Conservation (phyloP, 2,329 filamentous ascomycete species). For the Fusarium aywerte region DNA sequence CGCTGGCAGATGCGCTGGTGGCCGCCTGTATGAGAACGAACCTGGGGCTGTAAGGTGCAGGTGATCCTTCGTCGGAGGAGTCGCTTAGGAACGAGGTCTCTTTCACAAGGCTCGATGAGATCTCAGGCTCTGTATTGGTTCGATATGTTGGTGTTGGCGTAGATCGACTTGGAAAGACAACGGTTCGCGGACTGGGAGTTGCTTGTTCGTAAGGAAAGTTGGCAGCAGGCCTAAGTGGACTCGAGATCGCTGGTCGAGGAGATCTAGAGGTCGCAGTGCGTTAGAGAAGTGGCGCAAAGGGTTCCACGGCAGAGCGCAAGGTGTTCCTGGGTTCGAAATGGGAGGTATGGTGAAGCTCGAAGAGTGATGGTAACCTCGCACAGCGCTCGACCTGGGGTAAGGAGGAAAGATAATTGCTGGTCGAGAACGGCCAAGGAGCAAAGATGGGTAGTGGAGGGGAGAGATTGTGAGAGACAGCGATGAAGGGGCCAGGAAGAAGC, state of each 20-base stretch:
- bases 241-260: conserved; percentile 59
- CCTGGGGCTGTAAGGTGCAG: conserved; percentile 50
- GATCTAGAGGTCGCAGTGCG: conserved; percentile 54
- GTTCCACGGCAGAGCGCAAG: conserved; percentile 45
- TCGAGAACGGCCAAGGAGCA: conserved; percentile 25
- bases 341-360: conserved; percentile 39
- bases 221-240: conserved; percentile 61
- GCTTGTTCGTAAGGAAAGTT: conserved; percentile 56
- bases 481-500: conserved; percentile 39
- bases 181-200: conserved; percentile 53
- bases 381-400: conserved; percentile 34
- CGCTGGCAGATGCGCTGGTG: conserved; percentile 2
- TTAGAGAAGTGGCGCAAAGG: conserved; percentile 32
- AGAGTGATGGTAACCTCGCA: conserved; percentile 42
- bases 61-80: conserved; percentile 51
- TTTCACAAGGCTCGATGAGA: conserved; percentile 25
- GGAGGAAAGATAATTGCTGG: conserved; percentile 27
- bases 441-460: conserved; percentile 38
- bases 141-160: conserved; percentile 44
- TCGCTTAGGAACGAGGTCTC: conserved; percentile 53
- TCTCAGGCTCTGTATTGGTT: conserved; percentile 29
- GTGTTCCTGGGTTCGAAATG: conserved; percentile 25
- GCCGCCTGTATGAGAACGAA: conserved; percentile 41
- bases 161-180: conserved; percentile 38
- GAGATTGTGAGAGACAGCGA: conserved; percentile 42